These are phyloP conservation scores for Yamadazyma buinensis DNA, from an alignment of 1,139 yeast genomes.

Conservation along the genomic window DNA sequence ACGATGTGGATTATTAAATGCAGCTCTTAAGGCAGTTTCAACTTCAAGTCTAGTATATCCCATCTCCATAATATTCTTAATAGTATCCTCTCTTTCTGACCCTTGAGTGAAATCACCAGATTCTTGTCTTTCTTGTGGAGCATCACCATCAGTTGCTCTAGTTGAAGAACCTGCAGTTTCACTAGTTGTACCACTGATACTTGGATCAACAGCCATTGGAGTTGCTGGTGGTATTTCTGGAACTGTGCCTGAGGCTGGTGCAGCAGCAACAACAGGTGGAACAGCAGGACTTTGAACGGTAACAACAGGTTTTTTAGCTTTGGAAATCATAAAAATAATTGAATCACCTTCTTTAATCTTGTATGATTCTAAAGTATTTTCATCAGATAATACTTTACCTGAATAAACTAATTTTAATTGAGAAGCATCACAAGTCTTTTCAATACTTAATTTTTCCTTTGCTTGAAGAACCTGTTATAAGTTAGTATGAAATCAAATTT, in stretches of 20 bases:
- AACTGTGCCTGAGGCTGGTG: slow-evolving; percentile 5
- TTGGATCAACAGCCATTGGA: neutral
- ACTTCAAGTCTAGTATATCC: slow-evolving; percentile 89
- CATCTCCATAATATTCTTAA: slow-evolving; percentile 88
- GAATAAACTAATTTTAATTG: slow-evolving; percentile 90
- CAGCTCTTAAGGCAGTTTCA: slow-evolving; percentile 89
- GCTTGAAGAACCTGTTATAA: slow-evolving; percentile 51
- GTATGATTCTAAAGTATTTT: slow-evolving; percentile 64
- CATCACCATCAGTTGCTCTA: slow-evolving; percentile 15
- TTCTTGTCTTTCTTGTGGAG: slow-evolving; percentile 25
- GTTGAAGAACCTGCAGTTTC: slow-evolving; percentile 19
- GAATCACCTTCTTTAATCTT: slow-evolving; percentile 88
- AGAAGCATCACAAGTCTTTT: slow-evolving; percentile 64
- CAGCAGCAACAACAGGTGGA: slow-evolving; percentile 1
- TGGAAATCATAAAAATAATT: slow-evolving; percentile 84
- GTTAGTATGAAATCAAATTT: slow-evolving; percentile 4
- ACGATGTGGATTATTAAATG: slow-evolving; percentile 95
- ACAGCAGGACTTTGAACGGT: slow-evolving; percentile 14
- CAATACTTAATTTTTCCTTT: slow-evolving; percentile 69
- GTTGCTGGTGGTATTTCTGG: neutral
- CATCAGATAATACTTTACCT: slow-evolving; percentile 86
- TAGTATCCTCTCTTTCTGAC: slow-evolving; percentile 60
- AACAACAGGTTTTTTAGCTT: slow-evolving; percentile 35
- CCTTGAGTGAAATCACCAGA: slow-evolving; percentile 60
- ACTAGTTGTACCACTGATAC: slow-evolving; percentile 4